Evolutionary conservation across 2,329 filamentous ascomycete species (phyloP).

Genomic region (Ustulina deusta): DNA sequence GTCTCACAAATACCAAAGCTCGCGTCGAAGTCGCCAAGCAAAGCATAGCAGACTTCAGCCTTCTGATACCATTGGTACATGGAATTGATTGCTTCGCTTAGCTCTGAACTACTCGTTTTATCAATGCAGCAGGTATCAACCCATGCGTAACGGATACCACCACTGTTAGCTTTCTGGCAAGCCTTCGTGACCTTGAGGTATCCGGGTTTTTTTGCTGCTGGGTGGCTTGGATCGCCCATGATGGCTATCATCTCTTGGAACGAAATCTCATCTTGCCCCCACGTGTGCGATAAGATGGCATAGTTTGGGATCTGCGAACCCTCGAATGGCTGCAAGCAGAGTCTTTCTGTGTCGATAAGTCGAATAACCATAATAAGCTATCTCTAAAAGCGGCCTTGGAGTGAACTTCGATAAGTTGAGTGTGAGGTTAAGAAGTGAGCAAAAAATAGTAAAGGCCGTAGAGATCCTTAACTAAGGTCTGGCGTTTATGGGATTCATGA

Average conservation of each 20-base stretch:
- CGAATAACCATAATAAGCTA: no score
- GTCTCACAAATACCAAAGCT: background rate
- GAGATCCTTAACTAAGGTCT: no score
- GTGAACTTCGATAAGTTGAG: no score
- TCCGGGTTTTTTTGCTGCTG: background rate
- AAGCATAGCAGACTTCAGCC: slow-evolving; percentile 27
- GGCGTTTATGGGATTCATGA: no score
- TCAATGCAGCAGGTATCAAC: slow-evolving; percentile 31
- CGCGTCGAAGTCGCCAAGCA: slow-evolving; percentile 5
- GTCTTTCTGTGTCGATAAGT: no score
- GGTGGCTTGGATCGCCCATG: background rate
- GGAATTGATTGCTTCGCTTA: no score
- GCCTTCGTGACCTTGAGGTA: background rate
- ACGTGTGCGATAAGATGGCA: slow-evolving; percentile 22
- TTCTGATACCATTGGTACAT: slow-evolving; percentile 28
- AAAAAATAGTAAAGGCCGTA: no score
- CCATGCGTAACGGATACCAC: slow-evolving; percentile 13
- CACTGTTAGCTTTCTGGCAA: background rate
- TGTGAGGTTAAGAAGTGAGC: no score
- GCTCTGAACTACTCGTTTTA: slow-evolving; percentile 13
- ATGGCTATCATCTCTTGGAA: slow-evolving; percentile 9
- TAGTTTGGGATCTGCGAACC: no score
- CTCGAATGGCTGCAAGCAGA: no score
- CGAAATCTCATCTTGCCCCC: slow-evolving; percentile 11
- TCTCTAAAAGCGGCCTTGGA: no score